Conservation (phyloP, 2,329 filamentous ascomycete genomes). For the Xylariaceae sp. region DNA sequence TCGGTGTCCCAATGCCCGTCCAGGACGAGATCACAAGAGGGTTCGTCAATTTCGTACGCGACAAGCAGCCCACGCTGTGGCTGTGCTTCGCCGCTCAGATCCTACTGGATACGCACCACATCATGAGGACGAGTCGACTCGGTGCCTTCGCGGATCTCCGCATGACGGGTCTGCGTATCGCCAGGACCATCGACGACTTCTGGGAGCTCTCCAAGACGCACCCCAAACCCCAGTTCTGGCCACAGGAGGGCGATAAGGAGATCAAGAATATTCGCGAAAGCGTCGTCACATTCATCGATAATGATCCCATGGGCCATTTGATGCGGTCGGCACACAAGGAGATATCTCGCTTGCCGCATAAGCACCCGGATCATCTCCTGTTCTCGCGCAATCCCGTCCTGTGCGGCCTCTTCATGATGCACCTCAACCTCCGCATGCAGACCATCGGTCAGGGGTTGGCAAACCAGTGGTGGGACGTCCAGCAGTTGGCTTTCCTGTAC, state of each 20-base stretch:
- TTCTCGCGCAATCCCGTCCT: constrained; percentile 19
- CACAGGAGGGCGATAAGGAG: constrained; percentile 15
- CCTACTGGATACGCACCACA: constrained; percentile 27
- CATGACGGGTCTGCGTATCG: constrained; percentile 20
- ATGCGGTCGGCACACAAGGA: too few relatives aligned
- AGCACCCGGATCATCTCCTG: constrained; percentile 15
- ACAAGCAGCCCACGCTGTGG: constrained; percentile 18
- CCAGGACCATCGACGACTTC: constrained; percentile 19
- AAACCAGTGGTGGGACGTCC: constrained; percentile 22
- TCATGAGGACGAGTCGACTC: constrained; percentile 17
- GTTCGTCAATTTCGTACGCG: constrained; percentile 20
- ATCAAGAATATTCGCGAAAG: constrained; percentile 13
- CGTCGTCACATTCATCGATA: constrained; percentile 8
- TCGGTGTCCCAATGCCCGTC: constrained; percentile 13
- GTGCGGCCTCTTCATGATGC: constrained; percentile 17
- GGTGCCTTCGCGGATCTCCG: constrained; percentile 17
- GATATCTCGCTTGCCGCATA: too few relatives aligned
- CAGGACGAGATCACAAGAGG: constrained; percentile 23
- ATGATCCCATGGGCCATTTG: constrained; percentile 10
- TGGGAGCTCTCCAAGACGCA: constrained; percentile 13
- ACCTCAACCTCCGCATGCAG: constrained; percentile 22
- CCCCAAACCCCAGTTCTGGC: constrained; percentile 20
- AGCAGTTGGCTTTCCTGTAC: constrained; percentile 22
- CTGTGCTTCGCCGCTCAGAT: constrained; percentile 25
- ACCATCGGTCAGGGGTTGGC: constrained; percentile 17